Base-by-base conservation (phyloP, 305 asterid genomes). In the Fraxinus ornus region DNA sequence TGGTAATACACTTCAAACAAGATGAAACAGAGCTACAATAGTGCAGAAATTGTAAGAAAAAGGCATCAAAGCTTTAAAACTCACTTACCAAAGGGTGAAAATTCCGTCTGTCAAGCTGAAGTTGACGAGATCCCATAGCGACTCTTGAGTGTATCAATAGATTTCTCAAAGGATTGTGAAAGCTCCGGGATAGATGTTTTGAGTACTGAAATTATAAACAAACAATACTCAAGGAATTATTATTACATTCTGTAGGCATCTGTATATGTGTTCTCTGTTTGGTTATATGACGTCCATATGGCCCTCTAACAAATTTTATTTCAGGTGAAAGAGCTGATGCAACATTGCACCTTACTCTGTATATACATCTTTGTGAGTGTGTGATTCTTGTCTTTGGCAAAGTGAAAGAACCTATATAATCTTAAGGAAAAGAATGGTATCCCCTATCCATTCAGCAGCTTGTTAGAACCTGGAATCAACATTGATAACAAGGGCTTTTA, bases 161-260 rank as follows among this genome's bases (percentile, higher is more conserved):
- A 83, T 84, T 93, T 90, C 92, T 92, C 97, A 2, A 90, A 76
- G 24, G 91, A 88, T 64, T 90, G 91, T 35, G 90, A 86, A 79
- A 94, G 94, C 88, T 91, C 93, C 0, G 97, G 94, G 72, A 96
- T 81, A 76, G 97, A 76, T 80, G 89, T 88, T 86, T 92, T 93
- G 83, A 86, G 84, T 85, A 94, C 98, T 95, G 94, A 71, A 86
- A 84, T 60, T 73, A 77, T 47, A 41, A 76, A 32, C 13, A 37
- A 17, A n/a, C 2, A 39, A 7, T 37, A 13, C 77, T 49, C 60
- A 4, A 49, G 21, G 2, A 15, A 33, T 39, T 57, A 32, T 41
- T 26, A 60, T 80, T 83, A 60, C 79, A 80, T 5, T 47, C 39
- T 79, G 81, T 4, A 76, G 30, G 17, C 26, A 24, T 77, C 8